Evolutionary conservation across 768 basidiomycete genomes (phyloP), one percentile per base, ranked within the genome.

Genomic region (Naematelia encephala): DNA sequence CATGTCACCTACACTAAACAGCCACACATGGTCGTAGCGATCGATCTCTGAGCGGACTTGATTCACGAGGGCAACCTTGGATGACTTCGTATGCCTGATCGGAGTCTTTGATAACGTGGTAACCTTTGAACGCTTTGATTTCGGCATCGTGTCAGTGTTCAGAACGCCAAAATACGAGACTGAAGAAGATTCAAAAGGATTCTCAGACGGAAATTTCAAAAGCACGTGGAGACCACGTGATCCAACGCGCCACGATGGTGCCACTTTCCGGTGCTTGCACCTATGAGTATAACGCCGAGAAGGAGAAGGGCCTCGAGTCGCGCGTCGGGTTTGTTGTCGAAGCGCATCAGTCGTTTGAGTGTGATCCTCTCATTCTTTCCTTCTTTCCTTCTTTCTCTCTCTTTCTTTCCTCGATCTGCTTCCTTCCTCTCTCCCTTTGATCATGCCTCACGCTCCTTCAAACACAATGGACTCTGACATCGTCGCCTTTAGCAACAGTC

Each of bases 1-100:
- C 91, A 97, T 94, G 66, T 91, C 85, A 14, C 92, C 93, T 4
- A 97, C 90, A 68, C 88, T 86, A 74, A 99, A 96, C 39, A 97
- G 75, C 90, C 92, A 99, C 79, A 90, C 88, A 78, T 96, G 93
- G 72, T 84, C 84, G 87, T 90, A 97, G 80, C 90, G 89, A 66
- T 93, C 91, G 21, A 86, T 80, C 74, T 86, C 85, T 72, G 82
- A 82, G 81, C 90, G 88, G 54, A 98, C 80, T 80, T 91, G 86
- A 59, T 82, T 83, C 74, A 97, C 86, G 72, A 94, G 80, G 49
- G 84, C 85, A 64, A 81, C 83, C 83, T 99, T 99, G 72, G 92
- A 86, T 74, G 90, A 91, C 77, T 83, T 88, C 23, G 88, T 91
- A 5, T 67, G 66, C 83, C 96, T 93, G 78, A 94, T 92, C 10